Evolutionary conservation across 2,329 filamentous ascomycete species (phyloP), one percentile per base, ranked within the genome.

Genomic region (Trichoderma koningii): DNA sequence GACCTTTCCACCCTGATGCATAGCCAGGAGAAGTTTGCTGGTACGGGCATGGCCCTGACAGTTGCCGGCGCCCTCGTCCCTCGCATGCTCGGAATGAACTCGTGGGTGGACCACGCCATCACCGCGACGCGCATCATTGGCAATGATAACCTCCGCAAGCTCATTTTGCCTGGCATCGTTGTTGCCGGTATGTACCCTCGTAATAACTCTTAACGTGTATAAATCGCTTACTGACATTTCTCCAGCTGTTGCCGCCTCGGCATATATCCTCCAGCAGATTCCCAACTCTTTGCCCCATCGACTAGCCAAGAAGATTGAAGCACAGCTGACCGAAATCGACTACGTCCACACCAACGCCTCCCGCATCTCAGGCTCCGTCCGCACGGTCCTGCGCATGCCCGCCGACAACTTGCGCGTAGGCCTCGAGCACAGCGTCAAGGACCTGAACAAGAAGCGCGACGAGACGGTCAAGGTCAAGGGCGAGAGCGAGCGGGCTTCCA

Each of bases 21-120:
- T 73, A 85, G 88, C 62, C 94, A 98, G 75, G 95, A 99, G 78
- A 99, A 98, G 82, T 84, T 96, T 64, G 93, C 94, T 6, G 92
- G 94, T 45, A 96, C 93, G 3, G 91, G 95, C 68, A 93, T 99
- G 89, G 95, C 94, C 6, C 83, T 99, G 73, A 99, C 95, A 1
- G 85, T 97, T 42, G 91, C 91, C 10, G 93, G 92, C 64, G 92
- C 96, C 2, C 82, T 98, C 5, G 92, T 94, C 64, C 87, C 90
- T 55, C 86, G 92, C 55, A 83, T 95, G 73, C 81, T 99, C 45
- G 92, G 93, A 66, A 90, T 93, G 67, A 87, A 90, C 70, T 89
- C 90, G 57, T 98, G 94, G 93, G 81, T 97, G 70, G 94, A 98
- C 74, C 91, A 94, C 68, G 89, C 91, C 1, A 77, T 97, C 60